Conservation (phyloP, 305 asterid species). For the Fraxinus paxiana region DNA sequence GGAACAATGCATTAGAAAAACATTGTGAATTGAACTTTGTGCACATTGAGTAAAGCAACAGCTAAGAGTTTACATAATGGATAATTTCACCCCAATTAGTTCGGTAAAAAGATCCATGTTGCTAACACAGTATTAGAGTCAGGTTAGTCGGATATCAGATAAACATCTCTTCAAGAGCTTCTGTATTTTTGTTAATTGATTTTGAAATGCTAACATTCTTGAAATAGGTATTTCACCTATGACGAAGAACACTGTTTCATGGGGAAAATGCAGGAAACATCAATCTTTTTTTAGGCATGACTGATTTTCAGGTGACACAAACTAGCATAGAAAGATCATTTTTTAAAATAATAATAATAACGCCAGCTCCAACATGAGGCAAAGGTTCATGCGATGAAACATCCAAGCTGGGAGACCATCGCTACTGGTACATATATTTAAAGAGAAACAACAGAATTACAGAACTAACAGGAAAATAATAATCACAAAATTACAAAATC, state of each 20-base stretch:
- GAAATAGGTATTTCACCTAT: background rate
- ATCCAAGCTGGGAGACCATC: background rate
- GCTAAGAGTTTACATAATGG: background rate
- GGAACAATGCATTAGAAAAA: background rate
- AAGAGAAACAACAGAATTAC: background rate
- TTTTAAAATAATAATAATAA: background rate
- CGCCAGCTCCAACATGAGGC: background rate
- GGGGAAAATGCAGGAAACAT: background rate
- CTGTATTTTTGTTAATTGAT: background rate
- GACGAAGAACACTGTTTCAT: background rate
- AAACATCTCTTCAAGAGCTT: background rate
- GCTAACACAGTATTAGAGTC: background rate
- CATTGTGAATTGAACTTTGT: conserved; percentile 1
- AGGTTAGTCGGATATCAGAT: background rate
- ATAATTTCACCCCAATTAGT: background rate
- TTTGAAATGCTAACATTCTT: background rate
- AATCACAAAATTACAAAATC: background rate
- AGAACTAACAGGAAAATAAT: background rate
- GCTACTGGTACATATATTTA: background rate
- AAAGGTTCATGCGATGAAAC: background rate
- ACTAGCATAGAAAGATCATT: background rate
- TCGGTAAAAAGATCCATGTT: background rate
- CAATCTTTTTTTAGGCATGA: background rate
- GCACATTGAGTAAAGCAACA: conserved; percentile 2
- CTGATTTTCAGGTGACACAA: background rate